These are phyloP conservation scores for Apiospora sp. DNA, from an alignment of 2,329 filamentous ascomycete species.

Conservation along the genomic window DNA sequence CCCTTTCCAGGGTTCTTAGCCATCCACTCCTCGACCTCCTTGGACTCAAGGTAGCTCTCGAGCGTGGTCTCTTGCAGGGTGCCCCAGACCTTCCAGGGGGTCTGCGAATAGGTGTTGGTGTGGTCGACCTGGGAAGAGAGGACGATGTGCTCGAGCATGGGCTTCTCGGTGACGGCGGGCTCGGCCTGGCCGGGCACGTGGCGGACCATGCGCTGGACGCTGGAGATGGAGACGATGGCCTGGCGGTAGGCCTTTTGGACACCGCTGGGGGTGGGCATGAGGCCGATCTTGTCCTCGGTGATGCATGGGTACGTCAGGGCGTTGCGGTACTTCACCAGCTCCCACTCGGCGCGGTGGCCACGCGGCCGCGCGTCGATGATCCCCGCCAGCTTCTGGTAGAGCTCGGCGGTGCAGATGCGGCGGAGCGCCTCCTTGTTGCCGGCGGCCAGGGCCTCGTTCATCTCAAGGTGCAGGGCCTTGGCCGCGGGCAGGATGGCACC, in stretches of 20 bases:
- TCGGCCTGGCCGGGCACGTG: slow-evolving; percentile 56
- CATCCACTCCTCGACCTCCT: slow-evolving; percentile 45
- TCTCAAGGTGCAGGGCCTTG: slow-evolving; percentile 64
- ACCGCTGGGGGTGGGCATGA: slow-evolving; percentile 53
- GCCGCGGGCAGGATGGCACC: slow-evolving; percentile 59
- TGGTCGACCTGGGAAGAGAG: slow-evolving; percentile 57
- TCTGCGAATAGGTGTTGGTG: slow-evolving; percentile 54
- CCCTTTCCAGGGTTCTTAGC: slow-evolving; percentile 39
- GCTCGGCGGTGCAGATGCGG: slow-evolving; percentile 60
- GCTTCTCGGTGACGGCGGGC: slow-evolving; percentile 47
- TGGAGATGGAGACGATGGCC: slow-evolving; percentile 67
- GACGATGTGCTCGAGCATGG: slow-evolving; percentile 71
- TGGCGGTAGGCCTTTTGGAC: slow-evolving; percentile 56
- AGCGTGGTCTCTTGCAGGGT: slow-evolving; percentile 63
- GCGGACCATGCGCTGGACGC: slow-evolving; percentile 61
- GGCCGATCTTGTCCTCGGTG: slow-evolving; percentile 61
- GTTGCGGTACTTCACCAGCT: slow-evolving; percentile 60
- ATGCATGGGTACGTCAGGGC: slow-evolving; percentile 54
- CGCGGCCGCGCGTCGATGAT: slow-evolving; percentile 61
- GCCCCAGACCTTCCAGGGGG: slow-evolving; percentile 71
- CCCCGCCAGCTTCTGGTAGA: slow-evolving; percentile 59
- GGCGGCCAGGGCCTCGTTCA: slow-evolving; percentile 68
- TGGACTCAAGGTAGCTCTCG: slow-evolving; percentile 46
- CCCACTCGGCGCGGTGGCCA: slow-evolving; percentile 58
- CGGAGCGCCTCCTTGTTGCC: slow-evolving; percentile 62